Evolutionary conservation across 306 rosid genomes (phyloP), one percentile per base, ranked within the genome.

Genomic region (Cucumis sativus): DNA sequence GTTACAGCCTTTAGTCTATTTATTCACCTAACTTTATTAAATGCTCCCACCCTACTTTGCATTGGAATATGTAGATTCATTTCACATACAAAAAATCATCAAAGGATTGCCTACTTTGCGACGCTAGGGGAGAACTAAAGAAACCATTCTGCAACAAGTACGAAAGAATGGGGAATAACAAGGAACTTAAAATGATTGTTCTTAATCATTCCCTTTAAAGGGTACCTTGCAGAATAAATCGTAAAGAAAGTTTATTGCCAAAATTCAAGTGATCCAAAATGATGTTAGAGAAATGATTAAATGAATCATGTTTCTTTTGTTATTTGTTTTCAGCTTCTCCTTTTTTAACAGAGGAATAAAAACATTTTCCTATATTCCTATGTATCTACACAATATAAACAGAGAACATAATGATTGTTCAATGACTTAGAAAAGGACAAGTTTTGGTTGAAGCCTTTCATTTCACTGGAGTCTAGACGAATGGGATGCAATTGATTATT

Each of bases 21-120:
- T 71, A 71, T 71, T 71, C 21, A 71, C 76, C 76, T 49, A 71
- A 71, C 76, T 71, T 7, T 18, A 71, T 71, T 45, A 71, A 71
- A 49, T 71, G 76, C 49, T 71, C 37, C 21, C 59, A 49, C 49
- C 76, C 76, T 15, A 49, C 59, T 71, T 16, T 21, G 59, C 49
- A 23, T 4, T 21, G 15, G 59, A 30, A 70, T 70, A 47, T 70
- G 75, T 70, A 70, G 57, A 70, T 45, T 47, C 58, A 47, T 47
- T 70, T 70, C 51, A 70, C 20, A 47, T 70, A 12, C 20, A 49
- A 23, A 49, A 23, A 25, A 25, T 4, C 75, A 45, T 21, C 16
- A n/a, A 21, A 47, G 37, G 23, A 23, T 63, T 33, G 47, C 20
- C 70, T 45, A 30, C 45, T 7, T 63, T 25, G 37, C 10, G 18